phyloP scores from a whole-genome alignment of 1,284 basidiomycete species.

The Marasmius tenuissimus region DNA sequence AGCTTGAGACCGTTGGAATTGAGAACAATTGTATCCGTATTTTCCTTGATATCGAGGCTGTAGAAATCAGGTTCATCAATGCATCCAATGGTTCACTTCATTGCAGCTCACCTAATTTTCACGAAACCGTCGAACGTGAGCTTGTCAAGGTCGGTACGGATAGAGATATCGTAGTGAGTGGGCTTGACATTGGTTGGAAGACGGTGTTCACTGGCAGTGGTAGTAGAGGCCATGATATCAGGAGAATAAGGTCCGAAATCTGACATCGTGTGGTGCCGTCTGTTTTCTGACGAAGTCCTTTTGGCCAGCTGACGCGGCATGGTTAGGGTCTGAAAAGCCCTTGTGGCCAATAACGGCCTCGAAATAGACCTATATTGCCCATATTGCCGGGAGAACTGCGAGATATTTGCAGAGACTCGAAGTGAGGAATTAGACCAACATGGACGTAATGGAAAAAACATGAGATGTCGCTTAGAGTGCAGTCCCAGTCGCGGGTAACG shows the following conservation, averaged over 20 bases:
- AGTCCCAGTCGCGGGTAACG: too few relatives aligned
- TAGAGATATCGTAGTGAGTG: not conserved
- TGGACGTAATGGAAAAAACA: not conserved
- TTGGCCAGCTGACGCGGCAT: not conserved
- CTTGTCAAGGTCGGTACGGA: slow-evolving; percentile 55
- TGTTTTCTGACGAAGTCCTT: not conserved
- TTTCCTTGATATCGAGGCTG: slow-evolving; percentile 49
- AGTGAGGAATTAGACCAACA: not conserved
- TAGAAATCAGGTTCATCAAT: not conserved
- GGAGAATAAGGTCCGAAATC: not conserved
- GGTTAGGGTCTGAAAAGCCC: not conserved
- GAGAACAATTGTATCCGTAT: slow-evolving; percentile 56
- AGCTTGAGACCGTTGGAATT: slow-evolving; percentile 62
- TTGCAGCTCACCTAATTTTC: not conserved
- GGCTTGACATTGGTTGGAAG: not conserved
- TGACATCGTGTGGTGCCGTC: not conserved
- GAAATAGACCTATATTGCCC: not conserved
- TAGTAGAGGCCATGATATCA: not conserved
- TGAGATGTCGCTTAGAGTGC: too few relatives aligned
- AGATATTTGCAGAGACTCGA: not conserved
- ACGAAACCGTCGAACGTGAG: slow-evolving; percentile 76
- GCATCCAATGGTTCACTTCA: not conserved
- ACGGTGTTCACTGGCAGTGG: not conserved
- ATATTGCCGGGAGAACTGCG: not conserved
- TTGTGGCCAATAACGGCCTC: not conserved